Conservation (phyloP, 2,329 filamentous ascomycete genomes). For the Botrytis medusae region DNA sequence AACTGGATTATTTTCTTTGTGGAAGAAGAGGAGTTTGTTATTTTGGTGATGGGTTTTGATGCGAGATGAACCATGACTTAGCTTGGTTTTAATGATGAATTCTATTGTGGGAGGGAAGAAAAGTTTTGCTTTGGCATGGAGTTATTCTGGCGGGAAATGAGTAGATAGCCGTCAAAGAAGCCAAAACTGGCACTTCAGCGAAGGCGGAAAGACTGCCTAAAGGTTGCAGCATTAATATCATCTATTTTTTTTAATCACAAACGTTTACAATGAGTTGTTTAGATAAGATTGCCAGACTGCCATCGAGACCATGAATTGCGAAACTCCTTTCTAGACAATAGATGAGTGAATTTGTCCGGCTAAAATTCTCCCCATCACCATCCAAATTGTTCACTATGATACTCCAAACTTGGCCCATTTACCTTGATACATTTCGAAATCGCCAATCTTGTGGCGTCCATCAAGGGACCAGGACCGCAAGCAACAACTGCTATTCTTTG, state of each 20-base stretch:
- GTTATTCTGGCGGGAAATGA: no score
- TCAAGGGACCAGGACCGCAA: conserved; percentile 50
- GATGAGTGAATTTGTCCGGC: background rate
- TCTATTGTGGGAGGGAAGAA: no score
- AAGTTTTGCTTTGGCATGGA: no score
- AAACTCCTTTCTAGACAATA: background rate
- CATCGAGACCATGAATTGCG: background rate
- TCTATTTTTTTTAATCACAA: background rate
- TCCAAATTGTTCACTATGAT: conserved; percentile 47
- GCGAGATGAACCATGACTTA: no score
- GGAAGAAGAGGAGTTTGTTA: no score
- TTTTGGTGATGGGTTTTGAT: no score
- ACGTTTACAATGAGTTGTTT: background rate
- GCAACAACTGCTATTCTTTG: conserved; percentile 48
- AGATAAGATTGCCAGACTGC: background rate
- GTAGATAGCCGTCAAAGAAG: no score
- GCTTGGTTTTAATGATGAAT: no score
- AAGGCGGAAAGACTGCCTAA: no score
- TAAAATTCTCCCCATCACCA: conserved; percentile 27
- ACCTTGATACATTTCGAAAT: conserved; percentile 47
- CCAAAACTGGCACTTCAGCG: no score
- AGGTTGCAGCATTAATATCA: background rate
- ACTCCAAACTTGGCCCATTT: conserved; percentile 50
- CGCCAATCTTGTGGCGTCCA: conserved; percentile 47
- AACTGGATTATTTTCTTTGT: no score